Percentiles rank a stretch among this genome's conserved stretches.
Evolutionary conservation across 1,284 basidiomycete species (phyloP).

Genomic region (Pholiota adiposa): DNA sequence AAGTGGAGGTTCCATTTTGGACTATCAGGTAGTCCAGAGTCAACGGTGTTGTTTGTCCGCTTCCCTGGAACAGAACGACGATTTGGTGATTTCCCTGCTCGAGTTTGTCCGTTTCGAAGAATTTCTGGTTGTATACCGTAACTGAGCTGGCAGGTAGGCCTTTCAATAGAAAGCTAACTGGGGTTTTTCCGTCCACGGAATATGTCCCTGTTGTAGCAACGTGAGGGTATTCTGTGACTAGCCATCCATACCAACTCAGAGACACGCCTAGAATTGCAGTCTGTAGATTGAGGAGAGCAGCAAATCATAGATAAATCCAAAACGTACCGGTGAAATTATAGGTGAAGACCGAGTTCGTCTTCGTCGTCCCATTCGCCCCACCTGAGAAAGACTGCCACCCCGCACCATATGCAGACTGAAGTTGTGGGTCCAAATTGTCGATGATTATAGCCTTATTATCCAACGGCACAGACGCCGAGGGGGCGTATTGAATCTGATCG

Average conservation of each 20-base stretch:
- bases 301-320: neutral
- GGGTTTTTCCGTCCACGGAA: constrained; percentile 20
- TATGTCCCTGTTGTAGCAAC: constrained; percentile 22
- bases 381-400: constrained; percentile 26
- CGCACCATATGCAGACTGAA: constrained; percentile 20
- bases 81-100: constrained; percentile 19
- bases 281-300: neutral
- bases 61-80: constrained; percentile 21
- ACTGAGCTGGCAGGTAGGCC: constrained; percentile 11
- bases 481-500: constrained; percentile 28
- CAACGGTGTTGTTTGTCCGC: constrained; percentile 17
- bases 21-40: constrained; percentile 20
- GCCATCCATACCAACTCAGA: constrained; percentile 28
- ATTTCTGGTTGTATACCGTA: constrained; percentile 23
- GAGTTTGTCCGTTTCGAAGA: constrained; percentile 22
- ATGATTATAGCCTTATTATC: constrained; percentile 23
- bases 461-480: constrained; percentile 18
- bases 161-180: constrained; percentile 19
- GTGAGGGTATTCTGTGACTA: constrained; percentile 18
- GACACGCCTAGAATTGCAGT: constrained; percentile 20
- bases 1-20: constrained; percentile 9
- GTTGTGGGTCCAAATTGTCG: constrained; percentile 22
- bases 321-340: constrained; percentile 34
- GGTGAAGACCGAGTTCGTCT: constrained; percentile 21
- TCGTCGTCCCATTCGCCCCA: constrained; percentile 26